These are phyloP conservation scores for Penicillium sp. DNA, from an alignment of 2,329 filamentous ascomycete genomes.

Conservation along the genomic window DNA sequence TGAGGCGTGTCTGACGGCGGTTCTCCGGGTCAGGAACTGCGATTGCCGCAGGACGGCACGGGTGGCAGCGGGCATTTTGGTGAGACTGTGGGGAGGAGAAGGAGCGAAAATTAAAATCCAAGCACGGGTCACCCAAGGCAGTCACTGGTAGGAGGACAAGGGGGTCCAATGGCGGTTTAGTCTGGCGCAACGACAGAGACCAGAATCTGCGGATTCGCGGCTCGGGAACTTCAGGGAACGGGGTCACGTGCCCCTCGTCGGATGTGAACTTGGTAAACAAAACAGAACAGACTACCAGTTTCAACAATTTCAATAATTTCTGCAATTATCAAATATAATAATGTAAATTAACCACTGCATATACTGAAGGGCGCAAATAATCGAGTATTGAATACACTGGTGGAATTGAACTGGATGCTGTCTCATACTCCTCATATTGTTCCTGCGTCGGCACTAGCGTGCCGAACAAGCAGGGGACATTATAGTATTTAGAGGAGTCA, in stretches of 20 bases:
- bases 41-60: slow-evolving; percentile 49
- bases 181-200: slow-evolving; percentile 38
- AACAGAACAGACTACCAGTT: neutral
- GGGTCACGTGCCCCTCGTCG: slow-evolving; percentile 22
- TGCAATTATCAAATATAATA: neutral
- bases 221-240: slow-evolving; percentile 46
- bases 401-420: neutral
- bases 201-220: slow-evolving; percentile 41
- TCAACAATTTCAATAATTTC: neutral
- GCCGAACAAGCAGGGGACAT: no score
- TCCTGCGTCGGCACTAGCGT: neutral
- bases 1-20: slow-evolving; percentile 49
- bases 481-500: no score
- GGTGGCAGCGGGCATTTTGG: slow-evolving; percentile 47
- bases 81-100: slow-evolving; percentile 26
- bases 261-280: neutral
- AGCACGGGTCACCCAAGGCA: slow-evolving; percentile 23
- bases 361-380: neutral
- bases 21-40: slow-evolving; percentile 48
- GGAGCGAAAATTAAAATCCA: slow-evolving; percentile 29
- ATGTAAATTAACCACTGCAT: neutral
- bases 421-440: neutral
- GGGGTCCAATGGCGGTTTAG: slow-evolving; percentile 42
- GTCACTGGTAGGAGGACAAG: slow-evolving; percentile 32
- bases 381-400: no score